A percentile compares a stretch with the other conserved stretches of the same genome.
Evolutionary conservation across 148 eudicot species (phyloP).

Genomic region (Nyssa sinensis): DNA sequence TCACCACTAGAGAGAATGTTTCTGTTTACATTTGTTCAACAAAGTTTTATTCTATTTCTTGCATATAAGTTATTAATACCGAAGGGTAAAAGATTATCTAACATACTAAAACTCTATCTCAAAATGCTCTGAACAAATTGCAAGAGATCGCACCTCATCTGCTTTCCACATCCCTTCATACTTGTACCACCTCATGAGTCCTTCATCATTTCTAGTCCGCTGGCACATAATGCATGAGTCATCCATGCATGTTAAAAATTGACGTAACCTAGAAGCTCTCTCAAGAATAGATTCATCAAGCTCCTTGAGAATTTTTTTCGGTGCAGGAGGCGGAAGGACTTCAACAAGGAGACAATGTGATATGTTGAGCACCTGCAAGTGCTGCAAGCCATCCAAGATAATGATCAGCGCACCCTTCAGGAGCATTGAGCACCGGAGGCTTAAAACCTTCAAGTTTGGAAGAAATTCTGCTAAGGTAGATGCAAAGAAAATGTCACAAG

Average conservation of each 20-base stretch:
- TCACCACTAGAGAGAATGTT: no score
- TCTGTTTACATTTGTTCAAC: background rate
- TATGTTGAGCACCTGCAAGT: slow-evolving; percentile 45
- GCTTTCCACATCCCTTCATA: slow-evolving; percentile 48
- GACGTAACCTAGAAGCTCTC: slow-evolving; percentile 33
- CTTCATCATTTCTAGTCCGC: slow-evolving; percentile 38
- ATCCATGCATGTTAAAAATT: slow-evolving; percentile 34
- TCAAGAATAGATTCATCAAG: slow-evolving; percentile 33
- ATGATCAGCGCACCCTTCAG: slow-evolving; percentile 36
- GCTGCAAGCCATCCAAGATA: slow-evolving; percentile 27
- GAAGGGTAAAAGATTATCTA: background rate
- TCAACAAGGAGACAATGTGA: slow-evolving; percentile 44
- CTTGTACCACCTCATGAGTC: slow-evolving; percentile 55
- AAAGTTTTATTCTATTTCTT: background rate
- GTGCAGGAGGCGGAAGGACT: slow-evolving; percentile 26
- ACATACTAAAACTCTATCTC: background rate
- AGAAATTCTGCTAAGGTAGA: slow-evolving; percentile 26
- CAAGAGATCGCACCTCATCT: slow-evolving; percentile 45
- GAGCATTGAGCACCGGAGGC: slow-evolving; percentile 41
- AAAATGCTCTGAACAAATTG: slow-evolving; percentile 17
- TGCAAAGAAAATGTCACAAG: slow-evolving; percentile 31
- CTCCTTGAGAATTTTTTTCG: slow-evolving; percentile 15
- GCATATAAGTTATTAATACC: background rate
- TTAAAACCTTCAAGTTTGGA: slow-evolving; percentile 42
- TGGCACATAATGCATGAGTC: slow-evolving; percentile 41